Evolutionary conservation across 2,329 filamentous ascomycete species (phyloP), one percentile per base, ranked within the genome.

Genomic region (Xylariaceae sp.): DNA sequence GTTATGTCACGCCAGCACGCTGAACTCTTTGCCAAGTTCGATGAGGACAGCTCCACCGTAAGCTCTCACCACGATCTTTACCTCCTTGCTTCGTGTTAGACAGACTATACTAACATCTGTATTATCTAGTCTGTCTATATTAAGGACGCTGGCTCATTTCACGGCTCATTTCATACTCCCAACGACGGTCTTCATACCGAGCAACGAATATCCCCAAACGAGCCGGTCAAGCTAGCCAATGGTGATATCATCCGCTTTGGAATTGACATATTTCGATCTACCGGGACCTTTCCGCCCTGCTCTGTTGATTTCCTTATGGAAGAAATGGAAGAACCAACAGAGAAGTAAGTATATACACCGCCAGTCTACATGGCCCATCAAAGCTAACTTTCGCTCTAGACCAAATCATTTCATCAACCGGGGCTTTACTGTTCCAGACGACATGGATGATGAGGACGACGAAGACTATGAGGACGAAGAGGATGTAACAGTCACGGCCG

Each of bases 1-100:
- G 87, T 91, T 29, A 87, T 91, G 77, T 90, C 87, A 20, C 78
- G 88, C 37, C 68, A 82, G 9, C 88, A 91, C 70, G 88, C 87
- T 13, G 71, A 80, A 36, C 64, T 87, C 4, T 60, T 65, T 13
- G 73, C 79, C 4, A 72, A 80, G 42, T 62, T 75, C 8, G 67
- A 75, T 2, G 63, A 68, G 6, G 44, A 47, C 3, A 26, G 18
- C 3, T 58, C 60, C 6, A 5, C n/a, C 27, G 58, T 58, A 49
- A 51, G 55, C 11, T 53, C 35, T 33, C 33, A 6, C 15, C 18
- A 33, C 29, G n/a, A 15, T 44, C 6, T 29, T 20, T 21, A 16
- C 13, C 15, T 18, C 15, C 2, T 48, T 6, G 11, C 30, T 33
- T 40, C 32, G 32, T 44, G n/a, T 20, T 20, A 21, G 20, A 21